A percentile compares a stretch with the other conserved stretches of the same genome.
Conservation (phyloP, 176 grass and related monocot species). For the Oropetium thomaeum region DNA sequence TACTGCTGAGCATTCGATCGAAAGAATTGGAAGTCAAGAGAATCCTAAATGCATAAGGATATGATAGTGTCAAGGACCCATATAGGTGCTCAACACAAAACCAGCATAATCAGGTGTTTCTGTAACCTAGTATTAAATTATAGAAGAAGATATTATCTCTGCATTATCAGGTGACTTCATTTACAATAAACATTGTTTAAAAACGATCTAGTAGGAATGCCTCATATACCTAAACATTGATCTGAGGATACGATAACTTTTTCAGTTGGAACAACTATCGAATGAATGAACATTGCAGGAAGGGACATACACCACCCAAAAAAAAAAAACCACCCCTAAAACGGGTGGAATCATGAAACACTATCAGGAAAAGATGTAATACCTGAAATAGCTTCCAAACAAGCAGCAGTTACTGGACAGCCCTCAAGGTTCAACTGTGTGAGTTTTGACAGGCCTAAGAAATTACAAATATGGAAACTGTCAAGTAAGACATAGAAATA, state of each 20-base stretch:
- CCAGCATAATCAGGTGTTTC: background rate
- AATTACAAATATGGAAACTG: background rate
- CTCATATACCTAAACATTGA: background rate
- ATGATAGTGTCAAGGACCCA: background rate
- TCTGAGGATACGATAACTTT: too few species aligned
- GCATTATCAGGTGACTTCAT: background rate
- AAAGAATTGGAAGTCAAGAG: too few species aligned
- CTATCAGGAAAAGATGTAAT: slow-evolving; percentile 6
- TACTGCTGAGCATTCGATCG: too few species aligned
- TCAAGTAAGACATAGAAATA: background rate
- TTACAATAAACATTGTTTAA: background rate
- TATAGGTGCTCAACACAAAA: background rate
- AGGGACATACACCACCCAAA: too few species aligned
- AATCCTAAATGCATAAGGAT: background rate
- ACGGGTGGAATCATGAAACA: too few species aligned
- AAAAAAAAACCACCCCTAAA: too few species aligned
- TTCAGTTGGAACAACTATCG: too few species aligned
- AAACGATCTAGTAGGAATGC: background rate
- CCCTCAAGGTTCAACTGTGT: slow-evolving; percentile 72
- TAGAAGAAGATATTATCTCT: background rate
- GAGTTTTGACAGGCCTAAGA: slow-evolving; percentile 64
- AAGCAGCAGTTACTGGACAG: slow-evolving; percentile 73
- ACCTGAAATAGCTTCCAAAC: slow-evolving; percentile 90
- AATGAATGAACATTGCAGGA: too few species aligned
- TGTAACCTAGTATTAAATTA: background rate